These are phyloP conservation scores for Ballota nigra DNA, from an alignment of 257 asterid genomes.

Conservation along the genomic window DNA sequence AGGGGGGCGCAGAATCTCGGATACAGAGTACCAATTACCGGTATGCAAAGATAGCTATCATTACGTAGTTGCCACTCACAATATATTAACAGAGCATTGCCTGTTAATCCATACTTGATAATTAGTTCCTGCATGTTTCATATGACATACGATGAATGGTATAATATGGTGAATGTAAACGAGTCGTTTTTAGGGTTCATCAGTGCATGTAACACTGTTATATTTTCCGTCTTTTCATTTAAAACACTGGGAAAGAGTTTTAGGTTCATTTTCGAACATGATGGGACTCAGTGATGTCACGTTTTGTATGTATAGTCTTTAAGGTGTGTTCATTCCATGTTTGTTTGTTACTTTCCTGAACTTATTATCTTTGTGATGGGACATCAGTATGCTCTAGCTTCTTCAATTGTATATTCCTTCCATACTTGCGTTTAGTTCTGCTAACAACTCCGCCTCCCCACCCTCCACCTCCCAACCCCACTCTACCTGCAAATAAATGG, in stretches of 20 bases:
- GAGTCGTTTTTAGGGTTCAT: neutral
- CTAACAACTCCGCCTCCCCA: neutral
- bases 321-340: neutral
- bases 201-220: neutral
- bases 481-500: too few relatives aligned
- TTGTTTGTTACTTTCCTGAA: neutral
- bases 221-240: neutral
- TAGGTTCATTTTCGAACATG: neutral
- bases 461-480: too few relatives aligned
- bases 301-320: neutral
- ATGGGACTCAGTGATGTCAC: neutral
- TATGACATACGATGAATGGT: neutral
- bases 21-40: constrained; percentile 85
- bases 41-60: constrained; percentile 47
- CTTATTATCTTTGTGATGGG: neutral
- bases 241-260: neutral
- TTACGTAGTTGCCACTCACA: neutral
- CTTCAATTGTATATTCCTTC: neutral
- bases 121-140: neutral
- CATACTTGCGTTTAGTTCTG: neutral
- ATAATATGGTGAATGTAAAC: constrained; percentile 5
- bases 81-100: neutral
- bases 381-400: neutral
- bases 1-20: constrained; percentile 90
- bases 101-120: neutral